These are phyloP conservation scores for Clavispora santaluciae DNA, from an alignment of 805 yeast species.

Conservation along the genomic window DNA sequence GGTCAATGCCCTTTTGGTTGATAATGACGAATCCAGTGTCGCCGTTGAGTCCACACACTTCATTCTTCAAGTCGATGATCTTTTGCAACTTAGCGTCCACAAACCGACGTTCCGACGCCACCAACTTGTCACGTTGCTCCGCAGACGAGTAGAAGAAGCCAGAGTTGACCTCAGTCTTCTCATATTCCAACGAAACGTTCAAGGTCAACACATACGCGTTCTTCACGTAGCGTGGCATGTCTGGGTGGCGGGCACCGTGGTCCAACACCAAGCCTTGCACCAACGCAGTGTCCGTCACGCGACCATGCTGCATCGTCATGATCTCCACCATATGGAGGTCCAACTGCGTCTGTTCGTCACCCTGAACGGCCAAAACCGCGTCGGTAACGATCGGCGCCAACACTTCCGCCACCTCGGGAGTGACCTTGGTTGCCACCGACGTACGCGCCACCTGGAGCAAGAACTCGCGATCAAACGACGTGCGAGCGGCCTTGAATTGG, in stretches of 20 bases:
- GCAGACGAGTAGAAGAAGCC: conserved; percentile 93
- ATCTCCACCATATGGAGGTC: conserved; percentile 97
- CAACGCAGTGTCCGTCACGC: conserved; percentile 76
- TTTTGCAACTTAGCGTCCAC: conserved; percentile 90
- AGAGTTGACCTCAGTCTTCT: conserved; percentile 95
- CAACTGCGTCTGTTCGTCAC: conserved; percentile 42
- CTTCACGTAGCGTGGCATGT: conserved; percentile 86
- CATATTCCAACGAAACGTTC: conserved; percentile 93
- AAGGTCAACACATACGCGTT: conserved; percentile 83
- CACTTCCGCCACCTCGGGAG: conserved; percentile 67
- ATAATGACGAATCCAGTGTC: conserved; percentile 84
- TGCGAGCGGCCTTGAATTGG: conserved; percentile 49
- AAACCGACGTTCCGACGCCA: conserved; percentile 86
- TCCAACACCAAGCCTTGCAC: conserved; percentile 89
- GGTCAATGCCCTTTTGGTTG: conserved; percentile 98
- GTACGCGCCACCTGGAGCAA: conserved; percentile 88
- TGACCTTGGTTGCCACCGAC: conserved; percentile 83
- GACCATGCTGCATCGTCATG: conserved; percentile 95
- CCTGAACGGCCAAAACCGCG: conserved; percentile 78
- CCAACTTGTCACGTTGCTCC: conserved; percentile 92
- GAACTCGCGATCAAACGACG: conserved; percentile 74
- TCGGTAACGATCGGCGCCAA: conserved; percentile 94
- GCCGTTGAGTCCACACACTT: conserved; percentile 75
- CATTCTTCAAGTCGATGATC: conserved; percentile 88
- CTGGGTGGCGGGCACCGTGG: conserved; percentile 99